These are phyloP conservation scores for Vitellaria paradoxa DNA, from an alignment of 179 eudicot genomes.

Conservation along the genomic window DNA sequence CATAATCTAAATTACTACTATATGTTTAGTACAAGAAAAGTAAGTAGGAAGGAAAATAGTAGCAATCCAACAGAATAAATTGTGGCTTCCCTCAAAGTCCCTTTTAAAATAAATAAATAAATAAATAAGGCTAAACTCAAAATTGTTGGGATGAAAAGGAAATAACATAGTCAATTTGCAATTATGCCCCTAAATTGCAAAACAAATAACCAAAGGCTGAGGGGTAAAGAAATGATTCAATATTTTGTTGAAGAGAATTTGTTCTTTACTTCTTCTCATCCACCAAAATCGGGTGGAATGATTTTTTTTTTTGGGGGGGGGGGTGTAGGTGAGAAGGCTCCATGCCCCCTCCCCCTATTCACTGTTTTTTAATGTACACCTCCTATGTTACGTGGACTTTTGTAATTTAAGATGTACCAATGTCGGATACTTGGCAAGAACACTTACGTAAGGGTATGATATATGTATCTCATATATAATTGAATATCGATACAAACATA, in stretches of 20 bases:
- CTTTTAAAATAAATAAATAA: background rate
- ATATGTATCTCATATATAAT: too few relatives aligned
- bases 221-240: background rate
- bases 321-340: too few relatives aligned
- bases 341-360: too few relatives aligned
- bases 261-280: background rate
- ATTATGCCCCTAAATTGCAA: background rate
- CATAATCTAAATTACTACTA: background rate
- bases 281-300: background rate
- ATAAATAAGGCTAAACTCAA: too few relatives aligned
- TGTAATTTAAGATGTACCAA: too few relatives aligned
- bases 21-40: background rate
- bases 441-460: too few relatives aligned
- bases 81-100: background rate
- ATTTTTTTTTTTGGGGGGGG: too few relatives aligned
- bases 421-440: too few relatives aligned
- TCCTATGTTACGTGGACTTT: too few relatives aligned
- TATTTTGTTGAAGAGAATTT: background rate
- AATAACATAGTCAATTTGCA: conserved; percentile 1
- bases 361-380: too few relatives aligned
- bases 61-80: background rate
- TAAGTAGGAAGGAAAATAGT: background rate
- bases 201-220: background rate
- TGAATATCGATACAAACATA: too few relatives aligned
- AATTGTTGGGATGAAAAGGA: background rate